phyloP scores from a whole-genome alignment of 495 filamentous ascomycete species.

The Podospora conica region DNA sequence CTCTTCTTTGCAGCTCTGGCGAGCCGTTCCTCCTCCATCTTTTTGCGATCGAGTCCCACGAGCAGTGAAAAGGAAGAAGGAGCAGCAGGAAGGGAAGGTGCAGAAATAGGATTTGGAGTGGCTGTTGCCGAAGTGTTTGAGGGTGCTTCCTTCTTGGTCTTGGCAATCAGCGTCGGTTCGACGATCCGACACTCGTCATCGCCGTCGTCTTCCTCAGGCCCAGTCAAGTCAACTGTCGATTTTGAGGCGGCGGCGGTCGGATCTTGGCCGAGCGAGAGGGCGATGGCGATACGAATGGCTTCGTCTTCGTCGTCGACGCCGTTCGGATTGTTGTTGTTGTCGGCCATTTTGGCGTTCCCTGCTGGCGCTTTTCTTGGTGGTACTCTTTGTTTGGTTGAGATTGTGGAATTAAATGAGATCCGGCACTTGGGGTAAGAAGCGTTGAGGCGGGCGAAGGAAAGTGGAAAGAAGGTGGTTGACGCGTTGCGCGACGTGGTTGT shows the following conservation, averaged over 20 bases:
- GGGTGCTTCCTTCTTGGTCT: slow-evolving; percentile 15
- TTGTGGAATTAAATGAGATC: background rate
- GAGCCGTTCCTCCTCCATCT: slow-evolving; percentile 83
- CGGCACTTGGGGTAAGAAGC: background rate
- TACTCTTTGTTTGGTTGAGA: background rate
- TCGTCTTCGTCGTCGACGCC: slow-evolving; percentile 39
- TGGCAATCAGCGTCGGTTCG: slow-evolving; percentile 9
- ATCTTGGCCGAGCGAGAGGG: slow-evolving; percentile 37
- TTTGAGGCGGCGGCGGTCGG: background rate
- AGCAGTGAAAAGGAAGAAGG: slow-evolving; percentile 9
- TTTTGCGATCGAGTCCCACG: slow-evolving; percentile 60
- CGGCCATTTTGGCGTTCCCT: slow-evolving; percentile 13
- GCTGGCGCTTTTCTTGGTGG: background rate
- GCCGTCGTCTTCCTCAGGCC: background rate
- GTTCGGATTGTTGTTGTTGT: slow-evolving; percentile 14
- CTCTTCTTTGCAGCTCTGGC: slow-evolving; percentile 56
- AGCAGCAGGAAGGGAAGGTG: background rate
- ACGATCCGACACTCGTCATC: background rate
- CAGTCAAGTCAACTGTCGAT: background rate
- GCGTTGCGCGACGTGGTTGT: background rate
- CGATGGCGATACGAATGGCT: slow-evolving; percentile 39
- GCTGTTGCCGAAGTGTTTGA: slow-evolving; percentile 2
- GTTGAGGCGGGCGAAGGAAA: background rate
- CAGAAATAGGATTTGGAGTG: background rate
- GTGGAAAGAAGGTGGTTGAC: background rate